Base-by-base conservation (phyloP, 2,329 filamentous ascomycete species). In the Colletotrichum echinochloae region DNA sequence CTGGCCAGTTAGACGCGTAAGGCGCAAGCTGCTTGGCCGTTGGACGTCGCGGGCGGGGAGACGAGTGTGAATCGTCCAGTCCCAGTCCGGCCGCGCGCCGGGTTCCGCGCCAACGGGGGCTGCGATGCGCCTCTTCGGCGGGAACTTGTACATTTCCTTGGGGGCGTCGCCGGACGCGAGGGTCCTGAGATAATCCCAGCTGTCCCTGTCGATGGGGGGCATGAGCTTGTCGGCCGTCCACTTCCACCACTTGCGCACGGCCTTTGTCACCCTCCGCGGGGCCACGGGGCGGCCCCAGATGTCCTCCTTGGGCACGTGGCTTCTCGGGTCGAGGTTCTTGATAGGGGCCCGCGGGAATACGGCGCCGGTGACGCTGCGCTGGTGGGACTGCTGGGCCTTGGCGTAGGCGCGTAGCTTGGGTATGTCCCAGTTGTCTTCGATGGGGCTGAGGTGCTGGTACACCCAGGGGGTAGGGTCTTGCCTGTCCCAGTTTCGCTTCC, bases 141-240 rank as follows among this genome's bases (percentile, higher is more conserved):
- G 83, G 1, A 84, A 73, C 23, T 67, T 74, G 79, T 83, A 85
- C 39, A 82, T 78, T 4, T 72, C 70, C 57, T 75, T 74, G 2
- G 76, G 76, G 12, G 82, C 82, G 33, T 78, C 78, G 1, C 85
- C 88, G 9, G 74, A 72, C 3, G 82, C 82, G 44, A 91, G 74
- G 30, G 78, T 77, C n/a, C 78, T 78, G n/a, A 91, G 77, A 18
- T 83, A 75, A 18, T 90, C 82, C 88, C 88, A 91, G 75, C 91
- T 87, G 23, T 81, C 79, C 35, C 77, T 79, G 8, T 83, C 82
- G 20, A 91, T 68, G 0, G 89, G 89, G n/a, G 88, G 86, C 74
- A 88, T 79, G 8, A 89, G 72, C 69, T 84, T 86, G 16, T 82
- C 77, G 0, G 84, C 78, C 20, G 81, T 75, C 5, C 66, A 66